Evolutionary conservation across 352 stramenopile species (phyloP).

Genomic region (Pilasporangium apinafurcum): DNA sequence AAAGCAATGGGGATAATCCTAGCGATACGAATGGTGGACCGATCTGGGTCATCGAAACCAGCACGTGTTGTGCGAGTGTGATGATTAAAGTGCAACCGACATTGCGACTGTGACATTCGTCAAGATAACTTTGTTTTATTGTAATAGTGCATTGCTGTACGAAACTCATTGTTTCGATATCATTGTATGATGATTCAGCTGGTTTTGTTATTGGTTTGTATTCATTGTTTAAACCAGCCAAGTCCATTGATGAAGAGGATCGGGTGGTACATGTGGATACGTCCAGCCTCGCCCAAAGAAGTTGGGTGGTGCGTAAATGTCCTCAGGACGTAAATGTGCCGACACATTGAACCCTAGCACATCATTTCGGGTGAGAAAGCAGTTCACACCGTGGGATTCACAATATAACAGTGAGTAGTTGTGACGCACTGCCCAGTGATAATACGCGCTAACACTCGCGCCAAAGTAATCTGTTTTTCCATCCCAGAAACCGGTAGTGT

Average conservation of each 20-base stretch:
- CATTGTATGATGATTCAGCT: not conserved
- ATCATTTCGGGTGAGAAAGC: slow-evolving; percentile 58
- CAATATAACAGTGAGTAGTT: slow-evolving; percentile 75
- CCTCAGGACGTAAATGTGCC: slow-evolving; percentile 16
- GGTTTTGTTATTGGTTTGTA: not conserved
- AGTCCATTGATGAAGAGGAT: slow-evolving; percentile 35
- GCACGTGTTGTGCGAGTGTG: slow-evolving; percentile 68
- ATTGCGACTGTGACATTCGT: not conserved
- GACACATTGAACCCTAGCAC: slow-evolving; percentile 29
- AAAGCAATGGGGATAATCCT: not conserved
- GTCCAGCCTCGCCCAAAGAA: slow-evolving; percentile 56
- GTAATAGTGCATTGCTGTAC: too few relatives aligned
- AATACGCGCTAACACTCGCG: slow-evolving; percentile 38
- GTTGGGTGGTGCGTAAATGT: slow-evolving; percentile 47
- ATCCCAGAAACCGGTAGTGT: slow-evolving; percentile 37
- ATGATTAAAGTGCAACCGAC: slow-evolving; percentile 34
- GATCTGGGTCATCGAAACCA: slow-evolving; percentile 74
- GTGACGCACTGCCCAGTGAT: slow-evolving; percentile 25
- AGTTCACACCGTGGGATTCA: slow-evolving; percentile 72
- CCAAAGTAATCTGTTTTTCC: slow-evolving; percentile 50
- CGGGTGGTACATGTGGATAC: slow-evolving; percentile 37
- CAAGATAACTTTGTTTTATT: too few relatives aligned
- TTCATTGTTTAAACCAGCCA: slow-evolving; percentile 19
- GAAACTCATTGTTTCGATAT: too few relatives aligned
- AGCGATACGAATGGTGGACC: not conserved